Evolutionary conservation across 169 alveolate genomes (phyloP).

Genomic region (Cryptosporidium xiaoi): DNA sequence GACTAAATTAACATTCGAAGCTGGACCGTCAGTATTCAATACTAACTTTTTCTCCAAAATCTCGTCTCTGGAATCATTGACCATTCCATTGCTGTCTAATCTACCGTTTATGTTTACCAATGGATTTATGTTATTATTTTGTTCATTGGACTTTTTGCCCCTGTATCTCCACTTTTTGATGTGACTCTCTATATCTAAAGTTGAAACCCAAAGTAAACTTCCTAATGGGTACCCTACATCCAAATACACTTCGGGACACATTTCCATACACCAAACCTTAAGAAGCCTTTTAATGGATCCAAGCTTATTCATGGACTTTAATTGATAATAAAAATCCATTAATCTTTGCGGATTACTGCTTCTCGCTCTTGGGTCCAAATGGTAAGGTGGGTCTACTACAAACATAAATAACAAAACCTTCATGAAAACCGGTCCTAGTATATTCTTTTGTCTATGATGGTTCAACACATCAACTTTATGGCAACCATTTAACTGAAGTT

Average conservation of each 20-base stretch:
- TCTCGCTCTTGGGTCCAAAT: conserved; percentile 71
- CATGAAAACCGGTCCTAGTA: conserved; percentile 70
- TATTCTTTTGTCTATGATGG: conserved; percentile 65
- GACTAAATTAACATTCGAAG: too few species aligned
- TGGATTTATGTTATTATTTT: conserved; percentile 5
- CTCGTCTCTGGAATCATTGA: too few species aligned
- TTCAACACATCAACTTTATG: conserved; percentile 72
- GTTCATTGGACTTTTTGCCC: conserved; percentile 36
- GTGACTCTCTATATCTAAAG: conserved; percentile 69
- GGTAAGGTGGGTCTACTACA: conserved; percentile 73
- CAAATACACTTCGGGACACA: conserved; percentile 71
- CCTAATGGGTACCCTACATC: conserved; percentile 74
- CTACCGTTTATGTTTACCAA: too few species aligned
- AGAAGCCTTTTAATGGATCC: conserved; percentile 42
- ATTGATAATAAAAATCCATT: conserved; percentile 71
- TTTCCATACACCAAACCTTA: conserved; percentile 74
- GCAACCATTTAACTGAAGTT: conserved; percentile 65
- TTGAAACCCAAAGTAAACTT: conserved; percentile 69
- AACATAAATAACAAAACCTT: conserved; percentile 68
- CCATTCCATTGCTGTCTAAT: too few species aligned
- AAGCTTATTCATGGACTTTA: conserved; percentile 63
- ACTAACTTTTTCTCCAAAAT: too few species aligned
- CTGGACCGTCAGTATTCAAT: too few species aligned
- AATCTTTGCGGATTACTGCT: conserved; percentile 73
- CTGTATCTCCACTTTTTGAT: conserved; percentile 71